These are phyloP conservation scores for Verticillium tricorpus DNA, from an alignment of 2,329 filamentous ascomycete species.

Conservation along the genomic window DNA sequence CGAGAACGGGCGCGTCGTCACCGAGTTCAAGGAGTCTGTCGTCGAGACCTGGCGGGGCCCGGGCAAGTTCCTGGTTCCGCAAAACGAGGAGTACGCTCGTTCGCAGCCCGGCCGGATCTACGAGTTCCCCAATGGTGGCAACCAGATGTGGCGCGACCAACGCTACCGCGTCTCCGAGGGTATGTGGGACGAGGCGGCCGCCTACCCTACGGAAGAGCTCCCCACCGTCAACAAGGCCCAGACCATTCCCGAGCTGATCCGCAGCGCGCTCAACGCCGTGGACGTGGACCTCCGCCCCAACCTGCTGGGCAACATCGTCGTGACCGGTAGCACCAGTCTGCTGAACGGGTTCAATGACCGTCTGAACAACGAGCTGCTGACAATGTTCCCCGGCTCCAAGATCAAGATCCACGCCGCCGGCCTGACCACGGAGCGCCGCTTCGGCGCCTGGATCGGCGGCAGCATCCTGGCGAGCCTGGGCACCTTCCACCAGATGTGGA, in stretches of 20 bases:
- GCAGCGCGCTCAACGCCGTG: conserved; percentile 69
- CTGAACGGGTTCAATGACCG: conserved; percentile 91
- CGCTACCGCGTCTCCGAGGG: conserved; percentile 83
- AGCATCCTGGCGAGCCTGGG: conserved; percentile 93
- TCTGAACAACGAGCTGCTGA: conserved; percentile 75
- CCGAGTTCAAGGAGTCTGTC: conserved; percentile 96
- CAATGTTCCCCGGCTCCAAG: conserved; percentile 77
- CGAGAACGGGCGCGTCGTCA: conserved; percentile 88
- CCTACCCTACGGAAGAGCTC: conserved; percentile 47
- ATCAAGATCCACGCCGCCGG: conserved; percentile 87
- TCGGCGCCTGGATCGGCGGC: conserved; percentile 93
- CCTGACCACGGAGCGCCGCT: conserved; percentile 81
- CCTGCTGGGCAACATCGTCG: conserved; percentile 83
- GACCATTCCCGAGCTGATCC: conserved; percentile 80
- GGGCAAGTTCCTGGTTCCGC: conserved; percentile 56
- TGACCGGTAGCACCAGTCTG: conserved; percentile 83
- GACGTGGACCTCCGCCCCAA: conserved; percentile 85
- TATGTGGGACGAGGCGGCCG: conserved; percentile 82
- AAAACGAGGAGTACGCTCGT: conserved; percentile 74
- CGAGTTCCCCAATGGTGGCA: conserved; percentile 95
- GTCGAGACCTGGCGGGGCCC: conserved; percentile 90
- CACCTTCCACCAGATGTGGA: conserved; percentile 99
- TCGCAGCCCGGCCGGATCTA: conserved; percentile 78
- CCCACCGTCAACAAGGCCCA: conserved; percentile 59
- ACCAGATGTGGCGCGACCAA: conserved; percentile 89